Percentiles rank a stretch among this genome's conserved stretches.
These are phyloP conservation scores for Trametes elegans DNA, from an alignment of 768 basidiomycete genomes.

Conservation along the genomic window DNA sequence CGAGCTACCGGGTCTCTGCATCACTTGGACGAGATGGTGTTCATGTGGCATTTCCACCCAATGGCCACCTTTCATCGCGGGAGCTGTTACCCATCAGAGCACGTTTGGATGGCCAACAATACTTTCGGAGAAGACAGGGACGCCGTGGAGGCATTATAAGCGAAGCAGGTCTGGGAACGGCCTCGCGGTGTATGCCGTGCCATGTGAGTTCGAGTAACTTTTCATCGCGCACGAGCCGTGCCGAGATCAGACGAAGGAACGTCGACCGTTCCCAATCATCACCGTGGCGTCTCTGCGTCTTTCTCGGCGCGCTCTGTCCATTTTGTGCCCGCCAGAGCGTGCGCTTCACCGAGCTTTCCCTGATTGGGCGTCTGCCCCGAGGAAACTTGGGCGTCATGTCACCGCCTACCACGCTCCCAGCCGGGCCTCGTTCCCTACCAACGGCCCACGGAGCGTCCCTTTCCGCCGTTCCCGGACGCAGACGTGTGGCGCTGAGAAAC, in stretches of 20 bases:
- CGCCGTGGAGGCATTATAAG: conserved; percentile 17
- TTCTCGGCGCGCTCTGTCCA: neutral
- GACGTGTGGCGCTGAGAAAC: conserved; percentile 16
- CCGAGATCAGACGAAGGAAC: conserved; percentile 14
- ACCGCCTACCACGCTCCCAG: neutral
- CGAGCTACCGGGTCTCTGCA: neutral
- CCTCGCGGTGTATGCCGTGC: neutral
- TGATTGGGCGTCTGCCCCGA: conserved; percentile 4
- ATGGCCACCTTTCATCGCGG: conserved; percentile 1
- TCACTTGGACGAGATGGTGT: neutral
- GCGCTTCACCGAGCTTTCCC: neutral
- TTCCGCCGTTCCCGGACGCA: too few species aligned
- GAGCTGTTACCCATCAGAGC: conserved; percentile 6
- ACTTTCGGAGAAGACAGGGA: conserved; percentile 2
- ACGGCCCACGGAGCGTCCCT: conserved; percentile 1
- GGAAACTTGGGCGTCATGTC: conserved; percentile 5
- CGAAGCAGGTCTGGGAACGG: conserved; percentile 10
- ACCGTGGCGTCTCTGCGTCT: conserved; percentile 9
- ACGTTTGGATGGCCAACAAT: neutral
- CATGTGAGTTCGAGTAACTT: conserved; percentile 9
- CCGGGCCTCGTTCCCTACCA: conserved; percentile 10
- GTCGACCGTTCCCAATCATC: conserved; percentile 17
- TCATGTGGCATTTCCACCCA: conserved; percentile 5
- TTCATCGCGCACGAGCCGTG: conserved; percentile 1
- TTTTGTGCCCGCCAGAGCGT: conserved; percentile 1